A percentile compares a stretch with the other conserved stretches of the same genome.
Evolutionary conservation across 2,329 filamentous ascomycete genomes (phyloP).

Genomic region (Sporothrix pallida): DNA sequence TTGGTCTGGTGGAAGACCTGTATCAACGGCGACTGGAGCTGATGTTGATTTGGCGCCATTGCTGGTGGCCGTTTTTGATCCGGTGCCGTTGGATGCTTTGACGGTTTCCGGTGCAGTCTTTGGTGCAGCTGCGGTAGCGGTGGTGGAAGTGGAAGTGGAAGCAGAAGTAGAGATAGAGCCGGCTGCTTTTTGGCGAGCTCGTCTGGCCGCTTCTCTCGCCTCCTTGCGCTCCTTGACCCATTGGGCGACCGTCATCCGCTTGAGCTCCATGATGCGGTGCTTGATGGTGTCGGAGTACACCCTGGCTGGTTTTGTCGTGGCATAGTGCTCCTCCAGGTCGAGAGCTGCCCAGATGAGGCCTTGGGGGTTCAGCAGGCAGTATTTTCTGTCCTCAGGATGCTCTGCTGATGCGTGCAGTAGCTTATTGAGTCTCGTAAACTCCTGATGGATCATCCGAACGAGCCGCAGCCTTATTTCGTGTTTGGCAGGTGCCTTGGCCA

Average conservation of each 20-base stretch:
- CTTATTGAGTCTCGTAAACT: slow-evolving; percentile 70
- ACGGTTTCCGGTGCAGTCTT: no score
- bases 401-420: slow-evolving; percentile 60
- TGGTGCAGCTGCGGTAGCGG: neutral
- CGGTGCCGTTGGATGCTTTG: neutral
- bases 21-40: slow-evolving; percentile 57
- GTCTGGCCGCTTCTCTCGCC: slow-evolving; percentile 40
- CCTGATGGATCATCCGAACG: slow-evolving; percentile 67
- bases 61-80: neutral
- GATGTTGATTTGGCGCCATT: slow-evolving; percentile 1
- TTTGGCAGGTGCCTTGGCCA: slow-evolving; percentile 62
- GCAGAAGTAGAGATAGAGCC: neutral
- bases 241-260: slow-evolving; percentile 72
- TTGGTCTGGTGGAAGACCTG: slow-evolving; percentile 69
- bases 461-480: slow-evolving; percentile 63
- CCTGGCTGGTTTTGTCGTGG: slow-evolving; percentile 63
- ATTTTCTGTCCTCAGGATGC: slow-evolving; percentile 51
- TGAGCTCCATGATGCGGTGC: slow-evolving; percentile 75
- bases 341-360: slow-evolving; percentile 71
- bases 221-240: slow-evolving; percentile 70
- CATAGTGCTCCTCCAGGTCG: slow-evolving; percentile 79
- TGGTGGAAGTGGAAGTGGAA: no score
- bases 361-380: slow-evolving; percentile 66
- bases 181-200: neutral
- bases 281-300: slow-evolving; percentile 88